These are phyloP conservation scores for Xylaria scruposa DNA, from an alignment of 495 filamentous ascomycete genomes.

Conservation along the genomic window DNA sequence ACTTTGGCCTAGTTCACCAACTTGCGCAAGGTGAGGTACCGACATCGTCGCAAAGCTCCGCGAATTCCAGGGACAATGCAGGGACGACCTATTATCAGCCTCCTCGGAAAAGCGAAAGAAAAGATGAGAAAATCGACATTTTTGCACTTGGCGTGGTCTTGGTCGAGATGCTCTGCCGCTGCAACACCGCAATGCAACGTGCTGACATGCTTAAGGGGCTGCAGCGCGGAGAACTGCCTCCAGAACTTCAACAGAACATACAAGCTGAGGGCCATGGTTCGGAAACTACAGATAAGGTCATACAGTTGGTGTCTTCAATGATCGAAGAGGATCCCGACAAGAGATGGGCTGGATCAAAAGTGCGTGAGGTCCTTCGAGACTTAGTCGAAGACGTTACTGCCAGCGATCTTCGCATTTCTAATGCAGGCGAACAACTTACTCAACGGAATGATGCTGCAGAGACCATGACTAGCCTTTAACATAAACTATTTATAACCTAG, in stretches of 20 bases:
- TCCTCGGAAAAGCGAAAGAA: conserved; percentile 38
- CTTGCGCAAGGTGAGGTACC: conserved; percentile 49
- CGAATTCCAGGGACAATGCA: conserved; percentile 21
- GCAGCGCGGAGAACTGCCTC: conserved; percentile 41
- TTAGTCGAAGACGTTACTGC: conserved; percentile 27
- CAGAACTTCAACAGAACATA: conserved; percentile 23
- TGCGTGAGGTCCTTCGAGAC: conserved; percentile 30
- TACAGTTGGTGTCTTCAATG: conserved; percentile 56
- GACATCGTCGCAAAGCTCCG: conserved; percentile 14
- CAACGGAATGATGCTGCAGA: neutral
- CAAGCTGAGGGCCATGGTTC: conserved; percentile 39
- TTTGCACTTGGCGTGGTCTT: conserved; percentile 62
- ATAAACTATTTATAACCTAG: neutral
- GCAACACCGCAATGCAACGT: conserved; percentile 62
- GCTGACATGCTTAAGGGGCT: conserved; percentile 55
- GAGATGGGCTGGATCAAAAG: conserved; percentile 46
- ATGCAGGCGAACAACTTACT: neutral
- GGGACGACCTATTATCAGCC: conserved; percentile 42
- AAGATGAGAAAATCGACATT: conserved; percentile 61
- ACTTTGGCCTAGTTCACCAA: conserved; percentile 63
- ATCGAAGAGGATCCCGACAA: conserved; percentile 47
- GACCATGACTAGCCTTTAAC: neutral
- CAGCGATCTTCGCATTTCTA: neutral
- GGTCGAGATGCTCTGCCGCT: conserved; percentile 58
- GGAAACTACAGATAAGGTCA: conserved; percentile 48